Conservation (phyloP, 2,329 filamentous ascomycete species). For the Nannizzia gypsea region DNA sequence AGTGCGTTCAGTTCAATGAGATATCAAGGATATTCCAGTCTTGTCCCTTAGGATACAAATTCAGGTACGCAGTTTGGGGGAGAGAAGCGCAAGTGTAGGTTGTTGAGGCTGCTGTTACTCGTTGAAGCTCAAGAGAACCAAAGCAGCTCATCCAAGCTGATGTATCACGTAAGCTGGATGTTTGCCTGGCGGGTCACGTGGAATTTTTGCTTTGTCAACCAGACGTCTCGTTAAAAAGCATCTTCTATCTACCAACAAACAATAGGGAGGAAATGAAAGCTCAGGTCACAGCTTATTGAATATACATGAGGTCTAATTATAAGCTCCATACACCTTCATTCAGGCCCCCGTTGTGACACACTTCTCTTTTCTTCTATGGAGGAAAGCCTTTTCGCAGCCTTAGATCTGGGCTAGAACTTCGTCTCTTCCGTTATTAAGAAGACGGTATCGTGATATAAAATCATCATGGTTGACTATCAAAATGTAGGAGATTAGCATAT, state of each 20-base stretch:
- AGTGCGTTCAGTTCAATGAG: background rate
- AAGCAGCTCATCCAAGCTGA: background rate
- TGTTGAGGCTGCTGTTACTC: background rate
- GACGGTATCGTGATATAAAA: constrained; percentile 63
- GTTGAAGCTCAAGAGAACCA: background rate
- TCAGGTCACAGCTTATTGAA: background rate
- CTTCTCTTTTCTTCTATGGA: background rate
- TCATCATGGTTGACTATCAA: constrained; percentile 54
- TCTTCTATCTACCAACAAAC: background rate
- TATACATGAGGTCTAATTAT: background rate
- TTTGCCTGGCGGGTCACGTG: background rate
- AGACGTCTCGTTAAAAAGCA: background rate
- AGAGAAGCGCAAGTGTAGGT: background rate
- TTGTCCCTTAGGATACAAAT: background rate
- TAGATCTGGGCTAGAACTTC: constrained; percentile 23
- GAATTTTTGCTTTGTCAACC: background rate
- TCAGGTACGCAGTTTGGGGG: background rate
- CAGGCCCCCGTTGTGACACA: too few species aligned
- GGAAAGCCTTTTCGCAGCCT: constrained; percentile 1
- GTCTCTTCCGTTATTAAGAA: constrained; percentile 49
- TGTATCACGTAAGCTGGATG: constrained; percentile 4
- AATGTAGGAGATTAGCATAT: constrained; percentile 7
- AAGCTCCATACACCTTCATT: background rate
- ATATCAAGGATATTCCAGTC: background rate
- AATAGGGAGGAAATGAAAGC: background rate